phyloP scores from a whole-genome alignment of 1,139 yeast species.

The Yamadazyma pseudoaaseri region DNA sequence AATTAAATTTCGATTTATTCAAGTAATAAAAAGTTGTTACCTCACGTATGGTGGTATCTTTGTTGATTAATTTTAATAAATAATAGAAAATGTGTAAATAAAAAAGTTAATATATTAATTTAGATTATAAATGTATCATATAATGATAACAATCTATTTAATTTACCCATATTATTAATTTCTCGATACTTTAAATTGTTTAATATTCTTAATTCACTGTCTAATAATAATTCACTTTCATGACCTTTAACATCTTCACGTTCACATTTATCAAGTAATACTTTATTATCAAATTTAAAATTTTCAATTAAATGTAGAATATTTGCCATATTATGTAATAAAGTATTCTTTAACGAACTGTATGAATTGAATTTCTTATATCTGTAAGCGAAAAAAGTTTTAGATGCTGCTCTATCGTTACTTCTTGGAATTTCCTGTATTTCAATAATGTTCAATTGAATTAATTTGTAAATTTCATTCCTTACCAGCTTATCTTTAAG shows the following conservation, averaged over 20 bases:
- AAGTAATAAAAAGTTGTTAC: neutral
- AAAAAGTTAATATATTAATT: no score
- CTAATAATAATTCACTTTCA: constrained; percentile 71
- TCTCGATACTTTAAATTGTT: constrained; percentile 60
- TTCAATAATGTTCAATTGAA: constrained; percentile 61
- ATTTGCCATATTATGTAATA: constrained; percentile 54
- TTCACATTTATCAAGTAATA: constrained; percentile 73
- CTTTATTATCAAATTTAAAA: constrained; percentile 61
- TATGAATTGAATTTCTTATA: constrained; percentile 63
- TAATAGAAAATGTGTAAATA: constrained; percentile 2
- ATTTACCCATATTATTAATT: constrained; percentile 50
- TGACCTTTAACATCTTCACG: constrained; percentile 88
- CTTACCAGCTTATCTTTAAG: constrained; percentile 78
- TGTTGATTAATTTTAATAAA: constrained; percentile 2
- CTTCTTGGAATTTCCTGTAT: constrained; percentile 93
- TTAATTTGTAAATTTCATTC: constrained; percentile 54
- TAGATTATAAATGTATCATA: constrained; percentile 15
- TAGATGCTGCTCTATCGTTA: constrained; percentile 86
- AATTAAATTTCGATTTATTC: constrained; percentile 3
- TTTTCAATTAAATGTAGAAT: constrained; percentile 53
- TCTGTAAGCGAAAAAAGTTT: constrained; percentile 81
- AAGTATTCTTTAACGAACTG: constrained; percentile 39
- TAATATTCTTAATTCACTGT: constrained; percentile 72
- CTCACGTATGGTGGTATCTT: no score
- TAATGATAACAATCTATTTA: constrained; percentile 52